phyloP scores from a whole-genome alignment of 495 filamentous ascomycete species.

The Bombardia bombarda region DNA sequence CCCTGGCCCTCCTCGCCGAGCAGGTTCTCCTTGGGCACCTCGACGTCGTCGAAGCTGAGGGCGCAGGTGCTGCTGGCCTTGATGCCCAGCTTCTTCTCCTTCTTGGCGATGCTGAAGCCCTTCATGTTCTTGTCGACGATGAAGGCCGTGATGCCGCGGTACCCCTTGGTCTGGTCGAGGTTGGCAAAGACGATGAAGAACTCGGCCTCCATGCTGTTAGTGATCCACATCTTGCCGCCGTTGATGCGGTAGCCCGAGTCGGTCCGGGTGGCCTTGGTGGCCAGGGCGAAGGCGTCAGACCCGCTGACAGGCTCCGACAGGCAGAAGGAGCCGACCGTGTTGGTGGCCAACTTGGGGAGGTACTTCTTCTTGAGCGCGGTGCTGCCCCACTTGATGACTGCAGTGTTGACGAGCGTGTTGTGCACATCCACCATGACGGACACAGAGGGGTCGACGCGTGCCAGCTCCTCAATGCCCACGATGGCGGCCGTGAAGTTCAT shows the following conservation, averaged over 20 bases:
- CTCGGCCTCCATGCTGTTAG: slow-evolving; percentile 85
- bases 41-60: slow-evolving; percentile 94
- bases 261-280: slow-evolving; percentile 74
- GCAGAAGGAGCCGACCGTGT: slow-evolving; percentile 92
- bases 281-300: slow-evolving; percentile 91
- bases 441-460: slow-evolving; percentile 88
- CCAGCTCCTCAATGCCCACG: slow-evolving; percentile 93
- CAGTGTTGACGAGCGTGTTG: slow-evolving; percentile 96
- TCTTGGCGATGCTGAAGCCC: slow-evolving; percentile 95
- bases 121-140: slow-evolving; percentile 83
- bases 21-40: slow-evolving; percentile 77
- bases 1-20: slow-evolving; percentile 84
- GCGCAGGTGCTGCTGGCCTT: slow-evolving; percentile 91
- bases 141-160: slow-evolving; percentile 96
- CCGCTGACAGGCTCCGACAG: slow-evolving; percentile 90
- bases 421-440: slow-evolving; percentile 92
- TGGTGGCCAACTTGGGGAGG: slow-evolving; percentile 79
- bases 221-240: slow-evolving; percentile 99
- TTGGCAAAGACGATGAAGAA: slow-evolving; percentile 99
- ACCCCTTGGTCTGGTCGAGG: slow-evolving; percentile 75
- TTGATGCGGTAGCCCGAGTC: slow-evolving; percentile 74
- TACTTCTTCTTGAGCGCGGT: slow-evolving; percentile 69
- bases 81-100: slow-evolving; percentile 99
- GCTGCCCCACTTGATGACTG: slow-evolving; percentile 78
- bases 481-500: slow-evolving; percentile 99